Base-by-base conservation (phyloP, 228 moss, liverwort and hornwort genomes). In the Sphagnum magellanicum region DNA sequence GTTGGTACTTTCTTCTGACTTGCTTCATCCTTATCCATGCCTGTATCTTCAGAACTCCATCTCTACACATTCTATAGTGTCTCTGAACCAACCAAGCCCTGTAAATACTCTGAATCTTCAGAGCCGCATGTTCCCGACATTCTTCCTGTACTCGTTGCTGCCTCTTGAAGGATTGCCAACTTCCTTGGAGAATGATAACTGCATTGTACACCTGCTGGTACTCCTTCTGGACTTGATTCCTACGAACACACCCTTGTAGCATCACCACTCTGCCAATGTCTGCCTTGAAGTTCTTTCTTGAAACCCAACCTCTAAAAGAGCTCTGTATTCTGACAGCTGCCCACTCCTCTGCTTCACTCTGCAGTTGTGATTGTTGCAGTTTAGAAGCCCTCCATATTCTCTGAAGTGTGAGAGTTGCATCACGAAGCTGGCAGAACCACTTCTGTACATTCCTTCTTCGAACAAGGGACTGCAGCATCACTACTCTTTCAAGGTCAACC, bases 251-350 rank as follows among this genome's bases (percentile, higher is more conserved):
- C 50, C 70, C 74, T 65, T 78, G 78, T 51, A 67, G 66, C 61
- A 16, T 61, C 63, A 76, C 71, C 67, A 63, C 71, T 50, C 6
- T 67, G 5, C 14, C 49, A 6, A 73, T 61, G 53, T 55, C 61
- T 63, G 57, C 6, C 11, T 74, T 58, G 48, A 60, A 70, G 9
- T 12, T 13, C 50, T 59, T 67, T 59, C 74, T 70, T 58, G n/a
- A 17, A 8, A 62, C 48, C 78, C 73, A 70, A 17, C 78, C 78
- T 58, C 66, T 70, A 58, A 50, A 74, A 66, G 5, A 59, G 70
- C 65, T 69, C 73, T 73, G 77, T 52, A 77, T 78, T 53, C 61
- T 53, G 4, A 68, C 48, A 15, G 75, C 75, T 32, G 75, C 70
- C 50, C 46, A 13, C 5, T 16, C 48, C 58, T 76, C 16, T 53